Base-by-base conservation (phyloP, 2,329 filamentous ascomycete genomes). In the Sphaerostilbella broomeana region DNA sequence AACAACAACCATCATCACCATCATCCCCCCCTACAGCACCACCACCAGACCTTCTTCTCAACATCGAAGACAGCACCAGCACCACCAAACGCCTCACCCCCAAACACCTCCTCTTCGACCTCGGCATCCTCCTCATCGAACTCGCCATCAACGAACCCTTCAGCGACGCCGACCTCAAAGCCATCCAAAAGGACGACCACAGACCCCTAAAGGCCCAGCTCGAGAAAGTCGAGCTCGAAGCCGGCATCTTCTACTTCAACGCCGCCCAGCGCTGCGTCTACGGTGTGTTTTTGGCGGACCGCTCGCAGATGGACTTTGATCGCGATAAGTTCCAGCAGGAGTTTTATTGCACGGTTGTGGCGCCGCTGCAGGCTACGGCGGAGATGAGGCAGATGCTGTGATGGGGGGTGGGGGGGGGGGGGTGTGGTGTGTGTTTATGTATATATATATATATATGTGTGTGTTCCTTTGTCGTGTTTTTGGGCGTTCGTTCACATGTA, bases 101-200 rank as follows among this genome's bases (percentile, higher is more conserved):
- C 5, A 40, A 40, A 12, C 33, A 18, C 16, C 30, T 40, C 30
- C 33, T 40, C 30, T 40, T 40, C 24, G 24, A 40, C 5, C 30
- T 40, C 24, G 38, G 38, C 18, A 40, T 40, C 12, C 29, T 40
- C 18, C 38, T 40, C 38, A 40, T 40, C 10, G 38, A 40, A 18
- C 38, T 40, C 12, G 38, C 38, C 9, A 25, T 34, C 30, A 40
- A 40, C 30, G 30, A 28, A 9, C 34, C 38, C 11, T 40, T 40
- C 18, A 40, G 38, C 9, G 11, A 29, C 27, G 38, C 33, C 7
- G 33, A 29, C 0, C 30, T 40, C 5, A 33, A 29, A 6, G 38
- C 38, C 4, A 40, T 40, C 8, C 22, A 28, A 11, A 32, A 40
- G 11, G 30, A 40, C 15, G 38, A 40, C 7, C 29, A 34, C 19